Conservation (phyloP, 2,329 filamentous ascomycete species). For the Mycocentrospora acerina region DNA sequence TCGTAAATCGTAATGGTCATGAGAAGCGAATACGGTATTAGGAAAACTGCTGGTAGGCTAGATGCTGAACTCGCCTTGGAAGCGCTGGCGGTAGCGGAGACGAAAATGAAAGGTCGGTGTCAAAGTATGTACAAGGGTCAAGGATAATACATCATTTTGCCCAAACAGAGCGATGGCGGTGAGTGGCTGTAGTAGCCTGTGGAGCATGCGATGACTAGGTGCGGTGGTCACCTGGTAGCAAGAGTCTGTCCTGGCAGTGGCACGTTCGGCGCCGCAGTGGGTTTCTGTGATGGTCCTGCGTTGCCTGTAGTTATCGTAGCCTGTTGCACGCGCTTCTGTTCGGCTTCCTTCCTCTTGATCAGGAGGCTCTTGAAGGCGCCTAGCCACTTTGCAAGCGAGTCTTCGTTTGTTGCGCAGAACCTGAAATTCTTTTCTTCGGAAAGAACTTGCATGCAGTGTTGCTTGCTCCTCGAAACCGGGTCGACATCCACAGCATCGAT, state of each 20-base stretch:
- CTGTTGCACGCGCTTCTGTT: constrained; percentile 24
- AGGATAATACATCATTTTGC: background rate
- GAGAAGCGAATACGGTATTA: too few species aligned
- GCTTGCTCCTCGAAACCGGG: constrained; percentile 79
- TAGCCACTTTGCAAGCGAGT: constrained; percentile 78
- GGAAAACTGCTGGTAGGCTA: too few species aligned
- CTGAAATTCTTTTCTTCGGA: constrained; percentile 73
- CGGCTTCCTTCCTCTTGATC: constrained; percentile 64
- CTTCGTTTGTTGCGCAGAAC: constrained; percentile 69
- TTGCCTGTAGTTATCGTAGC: constrained; percentile 10
- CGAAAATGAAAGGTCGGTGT: too few species aligned
- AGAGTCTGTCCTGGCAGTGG: background rate
- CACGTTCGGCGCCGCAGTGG: background rate
- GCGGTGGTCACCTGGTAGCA: background rate
- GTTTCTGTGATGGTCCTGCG: constrained; percentile 12
- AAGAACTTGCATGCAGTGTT: constrained; percentile 87
- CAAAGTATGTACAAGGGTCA: background rate
- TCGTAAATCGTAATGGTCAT: too few species aligned
- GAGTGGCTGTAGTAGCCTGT: too few species aligned
- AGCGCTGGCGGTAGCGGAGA: too few species aligned
- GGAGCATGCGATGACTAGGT: too few species aligned
- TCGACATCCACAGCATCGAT: constrained; percentile 94
- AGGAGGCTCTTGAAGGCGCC: constrained; percentile 88
- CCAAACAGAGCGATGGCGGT: too few species aligned
- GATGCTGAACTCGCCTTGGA: too few species aligned